Evolutionary conservation across 2,329 filamentous ascomycete species (phyloP).

Genomic region (Arthrobotrys iridis): DNA sequence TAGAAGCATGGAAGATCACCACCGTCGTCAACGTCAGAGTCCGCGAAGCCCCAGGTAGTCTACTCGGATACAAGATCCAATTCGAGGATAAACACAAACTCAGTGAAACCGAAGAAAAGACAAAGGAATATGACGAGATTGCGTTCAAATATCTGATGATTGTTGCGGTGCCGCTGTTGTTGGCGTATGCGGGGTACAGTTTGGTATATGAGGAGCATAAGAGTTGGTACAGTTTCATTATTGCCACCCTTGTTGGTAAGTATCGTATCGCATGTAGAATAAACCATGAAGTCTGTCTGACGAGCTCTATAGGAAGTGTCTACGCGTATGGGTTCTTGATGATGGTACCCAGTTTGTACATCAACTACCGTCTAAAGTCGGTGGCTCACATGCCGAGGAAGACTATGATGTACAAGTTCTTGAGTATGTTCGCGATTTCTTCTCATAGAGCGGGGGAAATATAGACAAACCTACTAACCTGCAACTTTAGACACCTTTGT

Average conservation of each 20-base stretch:
- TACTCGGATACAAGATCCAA: constrained; percentile 79
- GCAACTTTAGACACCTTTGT: constrained; percentile 92
- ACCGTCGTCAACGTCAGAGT: constrained; percentile 91
- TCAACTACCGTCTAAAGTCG: constrained; percentile 96
- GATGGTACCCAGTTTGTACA: constrained; percentile 98
- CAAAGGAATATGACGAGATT: constrained; percentile 96
- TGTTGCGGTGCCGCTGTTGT: constrained; percentile 84
- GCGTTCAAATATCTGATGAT: constrained; percentile 98
- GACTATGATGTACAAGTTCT: constrained; percentile 71
- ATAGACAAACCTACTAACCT: background rate
- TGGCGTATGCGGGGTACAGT: constrained; percentile 90
- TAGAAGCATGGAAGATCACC: constrained; percentile 94
- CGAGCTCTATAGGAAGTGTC: constrained; percentile 64
- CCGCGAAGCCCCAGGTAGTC: constrained; percentile 73
- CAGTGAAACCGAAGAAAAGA: constrained; percentile 94
- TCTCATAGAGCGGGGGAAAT: background rate
- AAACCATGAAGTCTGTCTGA: background rate
- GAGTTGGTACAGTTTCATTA: constrained; percentile 96
- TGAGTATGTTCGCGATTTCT: constrained; percentile 32
- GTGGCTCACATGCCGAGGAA: constrained; percentile 97
- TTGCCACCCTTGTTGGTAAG: constrained; percentile 83
- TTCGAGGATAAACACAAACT: constrained; percentile 98
- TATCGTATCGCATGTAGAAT: constrained; percentile 65
- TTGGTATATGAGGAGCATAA: constrained; percentile 94
- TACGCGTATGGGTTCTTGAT: constrained; percentile 99